A percentile compares a stretch with the other conserved stretches of the same genome.
Evolutionary conservation across 2,329 filamentous ascomycete species (phyloP).

Genomic region (Colletotrichum sp.): DNA sequence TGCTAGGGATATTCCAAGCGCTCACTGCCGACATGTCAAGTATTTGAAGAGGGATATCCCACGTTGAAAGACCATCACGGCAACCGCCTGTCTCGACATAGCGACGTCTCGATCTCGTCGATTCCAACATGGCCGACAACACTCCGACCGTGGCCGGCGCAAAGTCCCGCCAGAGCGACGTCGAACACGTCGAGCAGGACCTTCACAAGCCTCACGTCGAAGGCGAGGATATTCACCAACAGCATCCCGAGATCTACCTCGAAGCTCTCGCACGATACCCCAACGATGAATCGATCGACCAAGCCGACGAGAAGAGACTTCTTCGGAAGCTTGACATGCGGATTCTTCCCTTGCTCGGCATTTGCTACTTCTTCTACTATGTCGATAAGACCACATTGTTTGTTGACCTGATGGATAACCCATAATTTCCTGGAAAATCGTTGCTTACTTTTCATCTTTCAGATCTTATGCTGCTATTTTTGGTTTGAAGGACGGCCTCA

Average conservation of each 20-base stretch:
- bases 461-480: conserved; percentile 68
- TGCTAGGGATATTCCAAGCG: neutral
- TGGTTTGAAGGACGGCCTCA: conserved; percentile 63
- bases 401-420: neutral
- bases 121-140: neutral
- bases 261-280: conserved; percentile 41
- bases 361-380: conserved; percentile 48
- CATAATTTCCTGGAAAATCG: too few relatives aligned
- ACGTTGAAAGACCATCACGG: neutral
- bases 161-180: conserved; percentile 9
- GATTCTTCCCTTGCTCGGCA: conserved; percentile 40
- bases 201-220: conserved; percentile 14
- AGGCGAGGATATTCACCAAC: conserved; percentile 23
- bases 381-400: conserved; percentile 30
- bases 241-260: conserved; percentile 33
- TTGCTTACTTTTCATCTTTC: neutral
- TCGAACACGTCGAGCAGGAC: conserved; percentile 24
- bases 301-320: conserved; percentile 34
- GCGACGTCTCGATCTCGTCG: neutral
- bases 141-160: neutral
- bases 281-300: conserved; percentile 40
- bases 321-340: conserved; percentile 41
- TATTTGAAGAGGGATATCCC: neutral
- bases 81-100: neutral
- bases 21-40: neutral